Percentiles rank a stretch among this genome's conserved stretches.
These are phyloP conservation scores for Suhomyces bolitotheri DNA, from an alignment of 1,139 yeast genomes.

Conservation along the genomic window DNA sequence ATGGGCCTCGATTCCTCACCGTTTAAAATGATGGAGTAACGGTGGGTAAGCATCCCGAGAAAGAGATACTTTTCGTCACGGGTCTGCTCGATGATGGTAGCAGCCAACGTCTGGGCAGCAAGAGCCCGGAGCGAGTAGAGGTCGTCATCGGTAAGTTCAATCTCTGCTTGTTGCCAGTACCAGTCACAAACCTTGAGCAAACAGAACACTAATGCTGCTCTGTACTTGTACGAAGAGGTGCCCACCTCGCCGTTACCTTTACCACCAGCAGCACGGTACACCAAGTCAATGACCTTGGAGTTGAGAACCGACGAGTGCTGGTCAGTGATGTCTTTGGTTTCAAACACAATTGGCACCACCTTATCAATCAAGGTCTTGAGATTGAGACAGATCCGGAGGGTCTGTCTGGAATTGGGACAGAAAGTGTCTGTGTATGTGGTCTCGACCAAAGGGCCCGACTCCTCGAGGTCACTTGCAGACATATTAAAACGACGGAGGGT, in stretches of 20 bases:
- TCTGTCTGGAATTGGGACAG: conserved; percentile 67
- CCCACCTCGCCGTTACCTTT: conserved; percentile 59
- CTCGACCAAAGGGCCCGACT: conserved; percentile 6
- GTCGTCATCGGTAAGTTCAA: conserved; percentile 68
- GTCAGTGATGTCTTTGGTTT: conserved; percentile 48
- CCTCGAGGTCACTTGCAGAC: conserved; percentile 7
- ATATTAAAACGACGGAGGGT: too few relatives aligned
- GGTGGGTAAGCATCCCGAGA: conserved; percentile 73
- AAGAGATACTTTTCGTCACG: conserved; percentile 65
- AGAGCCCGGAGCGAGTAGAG: conserved; percentile 60
- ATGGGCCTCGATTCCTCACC: conserved; percentile 63
- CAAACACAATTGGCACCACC: conserved; percentile 64
- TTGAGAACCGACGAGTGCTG: conserved; percentile 67
- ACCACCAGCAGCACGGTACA: conserved; percentile 81
- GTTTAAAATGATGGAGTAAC: conserved; percentile 66
- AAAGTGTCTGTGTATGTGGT: conserved; percentile 14
- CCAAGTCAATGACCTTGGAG: conserved; percentile 56
- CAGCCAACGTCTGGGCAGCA: conserved; percentile 74
- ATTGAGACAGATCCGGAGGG: conserved; percentile 70
- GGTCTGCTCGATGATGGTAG: conserved; percentile 61
- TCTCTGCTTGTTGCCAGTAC: conserved; percentile 63
- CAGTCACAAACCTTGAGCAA: conserved; percentile 75
- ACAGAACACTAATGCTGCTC: conserved; percentile 67
- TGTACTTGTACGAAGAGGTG: conserved; percentile 60
- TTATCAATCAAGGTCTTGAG: conserved; percentile 71